Percentiles rank a stretch among this genome's conserved stretches.
Evolutionary conservation across 1,284 basidiomycete species (phyloP).

Genomic region (Marasmius sp.): DNA sequence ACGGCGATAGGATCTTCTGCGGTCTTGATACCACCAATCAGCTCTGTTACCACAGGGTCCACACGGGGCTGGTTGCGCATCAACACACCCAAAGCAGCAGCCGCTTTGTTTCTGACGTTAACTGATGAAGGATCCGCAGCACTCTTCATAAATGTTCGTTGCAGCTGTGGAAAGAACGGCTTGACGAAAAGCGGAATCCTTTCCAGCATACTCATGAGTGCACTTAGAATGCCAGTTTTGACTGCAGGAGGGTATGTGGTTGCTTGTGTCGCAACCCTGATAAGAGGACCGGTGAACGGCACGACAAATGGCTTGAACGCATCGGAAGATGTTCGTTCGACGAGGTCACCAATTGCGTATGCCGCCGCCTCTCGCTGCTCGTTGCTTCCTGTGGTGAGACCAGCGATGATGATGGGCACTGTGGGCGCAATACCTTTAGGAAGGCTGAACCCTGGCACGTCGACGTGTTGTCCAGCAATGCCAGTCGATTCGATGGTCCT

Average conservation of each 20-base stretch:
- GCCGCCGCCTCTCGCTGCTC: conserved; percentile 92
- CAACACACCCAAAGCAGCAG: conserved; percentile 84
- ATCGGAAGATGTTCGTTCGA: conserved; percentile 85
- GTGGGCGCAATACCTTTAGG: conserved; percentile 89
- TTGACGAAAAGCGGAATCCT: conserved; percentile 89
- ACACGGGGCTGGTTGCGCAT: conserved; percentile 89
- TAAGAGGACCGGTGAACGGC: conserved; percentile 94
- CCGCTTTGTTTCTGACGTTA: conserved; percentile 82
- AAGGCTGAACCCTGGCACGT: conserved; percentile 87
- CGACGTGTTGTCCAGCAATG: conserved; percentile 57
- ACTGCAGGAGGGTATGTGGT: conserved; percentile 88
- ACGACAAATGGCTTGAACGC: conserved; percentile 97
- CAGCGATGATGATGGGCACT: conserved; percentile 89
- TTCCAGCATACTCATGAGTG: conserved; percentile 80
- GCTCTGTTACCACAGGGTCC: conserved; percentile 87
- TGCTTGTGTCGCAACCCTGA: conserved; percentile 88
- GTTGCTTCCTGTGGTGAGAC: conserved; percentile 79
- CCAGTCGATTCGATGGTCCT: conserved; percentile 88
- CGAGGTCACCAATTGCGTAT: conserved; percentile 91
- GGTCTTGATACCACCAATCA: conserved; percentile 68
- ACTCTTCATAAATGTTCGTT: conserved; percentile 96
- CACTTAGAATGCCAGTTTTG: conserved; percentile 85
- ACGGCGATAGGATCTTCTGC: conserved; percentile 76
- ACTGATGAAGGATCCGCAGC: conserved; percentile 79
- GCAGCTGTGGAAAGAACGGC: conserved; percentile 98